Conservation (phyloP, 2,329 filamentous ascomycete genomes). For the Xylaria multiplex region DNA sequence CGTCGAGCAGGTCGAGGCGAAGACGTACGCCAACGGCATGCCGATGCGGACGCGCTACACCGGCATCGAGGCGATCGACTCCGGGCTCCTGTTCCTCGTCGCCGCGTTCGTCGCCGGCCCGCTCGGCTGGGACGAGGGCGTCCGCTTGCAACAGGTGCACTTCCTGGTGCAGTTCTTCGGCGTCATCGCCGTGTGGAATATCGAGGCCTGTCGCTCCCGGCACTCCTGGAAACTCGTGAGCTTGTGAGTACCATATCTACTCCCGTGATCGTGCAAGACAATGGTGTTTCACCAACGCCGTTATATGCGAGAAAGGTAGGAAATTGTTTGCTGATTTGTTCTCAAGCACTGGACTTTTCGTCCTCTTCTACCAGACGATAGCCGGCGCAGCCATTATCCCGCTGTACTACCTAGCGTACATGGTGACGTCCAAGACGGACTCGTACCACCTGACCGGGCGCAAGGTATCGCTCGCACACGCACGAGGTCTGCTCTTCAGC, state of each 20-base stretch:
- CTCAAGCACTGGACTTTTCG: slow-evolving; percentile 40
- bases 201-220: slow-evolving; percentile 42
- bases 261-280: background rate
- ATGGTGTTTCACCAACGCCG: background rate
- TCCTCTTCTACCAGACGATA: slow-evolving; percentile 44
- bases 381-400: slow-evolving; percentile 44
- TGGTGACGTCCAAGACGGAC: slow-evolving; percentile 34
- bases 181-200: slow-evolving; percentile 42
- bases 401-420: slow-evolving; percentile 42
- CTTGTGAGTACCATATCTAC: slow-evolving; percentile 39
- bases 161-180: slow-evolving; percentile 45
- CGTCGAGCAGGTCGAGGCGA: slow-evolving; percentile 35
- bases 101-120: slow-evolving; percentile 43
- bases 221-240: slow-evolving; percentile 42
- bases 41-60: slow-evolving; percentile 42
- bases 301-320: background rate
- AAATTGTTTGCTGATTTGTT: slow-evolving; percentile 14
- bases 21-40: slow-evolving; percentile 38
- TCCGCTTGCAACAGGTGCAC: slow-evolving; percentile 44
- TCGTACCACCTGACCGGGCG: slow-evolving; percentile 39
- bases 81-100: slow-evolving; percentile 38
- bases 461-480: slow-evolving; percentile 38
- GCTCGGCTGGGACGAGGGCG: slow-evolving; percentile 42
- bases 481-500: slow-evolving; percentile 41
- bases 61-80: slow-evolving; percentile 39